Evolutionary conservation across 2,329 filamentous ascomycete species (phyloP).

Genomic region (Elsinoe necatrix): DNA sequence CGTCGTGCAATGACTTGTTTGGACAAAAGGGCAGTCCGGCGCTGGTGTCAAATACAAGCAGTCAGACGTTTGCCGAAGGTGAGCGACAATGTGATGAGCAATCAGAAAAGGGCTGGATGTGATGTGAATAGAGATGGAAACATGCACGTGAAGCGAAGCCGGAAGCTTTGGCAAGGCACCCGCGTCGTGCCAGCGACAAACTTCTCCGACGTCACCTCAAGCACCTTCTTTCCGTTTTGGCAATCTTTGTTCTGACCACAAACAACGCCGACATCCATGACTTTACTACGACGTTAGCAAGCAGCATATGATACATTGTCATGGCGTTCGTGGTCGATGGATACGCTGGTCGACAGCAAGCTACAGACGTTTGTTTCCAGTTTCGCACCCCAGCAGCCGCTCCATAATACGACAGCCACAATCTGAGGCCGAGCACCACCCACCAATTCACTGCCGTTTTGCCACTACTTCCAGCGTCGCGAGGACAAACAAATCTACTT

Average conservation of each 20-base stretch:
- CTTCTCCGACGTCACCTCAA: conserved; percentile 2
- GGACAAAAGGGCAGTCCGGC: no score
- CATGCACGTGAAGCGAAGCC: not conserved
- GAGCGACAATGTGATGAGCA: not conserved
- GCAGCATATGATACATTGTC: not conserved
- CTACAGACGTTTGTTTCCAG: not conserved
- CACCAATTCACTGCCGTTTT: not conserved
- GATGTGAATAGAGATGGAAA: not conserved
- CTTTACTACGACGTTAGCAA: not conserved
- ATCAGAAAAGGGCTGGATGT: not conserved
- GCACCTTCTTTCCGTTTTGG: not conserved
- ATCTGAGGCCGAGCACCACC: not conserved
- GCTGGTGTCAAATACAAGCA: no score
- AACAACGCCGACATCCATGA: not conserved
- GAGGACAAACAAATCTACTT: not conserved
- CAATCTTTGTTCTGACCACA: no score
- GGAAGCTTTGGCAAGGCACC: not conserved
- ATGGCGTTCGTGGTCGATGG: not conserved
- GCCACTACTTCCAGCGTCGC: not conserved
- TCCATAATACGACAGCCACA: not conserved
- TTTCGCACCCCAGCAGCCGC: not conserved
- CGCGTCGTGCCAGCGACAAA: not conserved
- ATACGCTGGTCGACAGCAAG: not conserved
- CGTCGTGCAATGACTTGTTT: no score
- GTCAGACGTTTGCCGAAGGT: no score